phyloP scores from a whole-genome alignment of 768 basidiomycete species.

The Lactarius tabidus region DNA sequence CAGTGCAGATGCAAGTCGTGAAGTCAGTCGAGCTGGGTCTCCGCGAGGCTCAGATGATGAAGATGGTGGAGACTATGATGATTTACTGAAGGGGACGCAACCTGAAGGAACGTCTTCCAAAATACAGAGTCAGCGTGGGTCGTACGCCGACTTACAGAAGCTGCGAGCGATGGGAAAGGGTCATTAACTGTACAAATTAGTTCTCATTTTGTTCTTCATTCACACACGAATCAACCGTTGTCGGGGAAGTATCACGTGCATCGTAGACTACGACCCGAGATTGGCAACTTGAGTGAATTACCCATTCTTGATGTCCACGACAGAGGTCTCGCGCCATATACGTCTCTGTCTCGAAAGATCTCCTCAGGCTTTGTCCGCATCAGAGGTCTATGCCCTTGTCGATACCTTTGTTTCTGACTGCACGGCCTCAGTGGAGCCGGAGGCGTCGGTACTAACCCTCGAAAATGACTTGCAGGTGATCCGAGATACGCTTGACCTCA shows the following conservation, averaged over 20 bases:
- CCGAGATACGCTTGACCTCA: constrained; percentile 59
- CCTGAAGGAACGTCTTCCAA: constrained; percentile 4
- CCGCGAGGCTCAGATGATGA: constrained; percentile 83
- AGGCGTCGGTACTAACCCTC: constrained; percentile 43
- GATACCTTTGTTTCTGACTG: constrained; percentile 55
- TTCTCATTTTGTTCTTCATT: not conserved
- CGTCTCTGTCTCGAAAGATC: constrained; percentile 54
- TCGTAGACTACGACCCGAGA: not conserved
- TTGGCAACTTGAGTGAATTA: not conserved
- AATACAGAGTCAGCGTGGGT: constrained; percentile 52
- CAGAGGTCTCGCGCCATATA: constrained; percentile 46
- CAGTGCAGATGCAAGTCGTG: constrained; percentile 53
- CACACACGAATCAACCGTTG: not conserved
- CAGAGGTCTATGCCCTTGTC: constrained; percentile 45
- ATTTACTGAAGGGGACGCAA: constrained; percentile 53
- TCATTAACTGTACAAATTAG: not conserved
- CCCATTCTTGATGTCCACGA: constrained; percentile 34
- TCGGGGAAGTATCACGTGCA: not conserved
- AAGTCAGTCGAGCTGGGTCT: constrained; percentile 59
- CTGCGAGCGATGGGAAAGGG: constrained; percentile 37
- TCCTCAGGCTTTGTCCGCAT: constrained; percentile 47
- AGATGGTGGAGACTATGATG: constrained; percentile 87
- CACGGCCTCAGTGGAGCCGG: constrained; percentile 44
- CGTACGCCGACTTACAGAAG: constrained; percentile 77
- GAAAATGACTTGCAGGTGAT: constrained; percentile 67